A percentile compares a stretch with the other conserved stretches of the same genome.
These are phyloP conservation scores for Populus pruinosa DNA, from an alignment of 345 rosid species.

Conservation along the genomic window DNA sequence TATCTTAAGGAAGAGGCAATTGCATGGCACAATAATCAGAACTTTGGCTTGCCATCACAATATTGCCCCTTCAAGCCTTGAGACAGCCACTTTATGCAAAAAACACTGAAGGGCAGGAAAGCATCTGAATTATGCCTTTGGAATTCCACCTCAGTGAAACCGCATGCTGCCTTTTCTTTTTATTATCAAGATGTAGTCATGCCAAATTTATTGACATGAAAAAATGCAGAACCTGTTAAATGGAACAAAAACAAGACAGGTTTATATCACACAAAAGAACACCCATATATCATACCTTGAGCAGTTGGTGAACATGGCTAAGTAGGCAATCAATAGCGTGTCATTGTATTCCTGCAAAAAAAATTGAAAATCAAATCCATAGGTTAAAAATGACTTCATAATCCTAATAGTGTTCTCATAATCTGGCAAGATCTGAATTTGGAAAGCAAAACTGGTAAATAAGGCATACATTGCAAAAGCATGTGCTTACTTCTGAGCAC, in stretches of 20 bases:
- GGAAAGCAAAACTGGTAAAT: too few relatives aligned
- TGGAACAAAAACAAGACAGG: neutral
- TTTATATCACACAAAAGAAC: neutral
- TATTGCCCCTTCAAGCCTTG: neutral
- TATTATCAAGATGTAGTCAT: neutral
- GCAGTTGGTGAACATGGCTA: slow-evolving; percentile 92
- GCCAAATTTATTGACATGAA: neutral
- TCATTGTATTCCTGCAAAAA: slow-evolving; percentile 79
- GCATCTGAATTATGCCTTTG: neutral
- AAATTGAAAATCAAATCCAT: neutral
- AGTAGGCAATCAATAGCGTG: slow-evolving; percentile 73
- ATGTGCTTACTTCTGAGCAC: too few relatives aligned
- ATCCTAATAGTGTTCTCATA: too few relatives aligned
- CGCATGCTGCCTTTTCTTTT: neutral
- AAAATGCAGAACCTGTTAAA: neutral
- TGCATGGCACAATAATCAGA: neutral
- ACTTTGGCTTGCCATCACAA: neutral
- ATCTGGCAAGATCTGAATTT: too few relatives aligned
- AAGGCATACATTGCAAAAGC: too few relatives aligned
- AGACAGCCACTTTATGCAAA: neutral
- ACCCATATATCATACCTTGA: slow-evolving; percentile 50
- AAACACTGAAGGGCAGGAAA: too few relatives aligned
- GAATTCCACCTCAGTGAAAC: neutral
- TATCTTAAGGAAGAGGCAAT: neutral
- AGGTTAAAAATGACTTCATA: neutral